Conservation (phyloP, 768 basidiomycete species). For the Fomitopsis pulvina region DNA sequence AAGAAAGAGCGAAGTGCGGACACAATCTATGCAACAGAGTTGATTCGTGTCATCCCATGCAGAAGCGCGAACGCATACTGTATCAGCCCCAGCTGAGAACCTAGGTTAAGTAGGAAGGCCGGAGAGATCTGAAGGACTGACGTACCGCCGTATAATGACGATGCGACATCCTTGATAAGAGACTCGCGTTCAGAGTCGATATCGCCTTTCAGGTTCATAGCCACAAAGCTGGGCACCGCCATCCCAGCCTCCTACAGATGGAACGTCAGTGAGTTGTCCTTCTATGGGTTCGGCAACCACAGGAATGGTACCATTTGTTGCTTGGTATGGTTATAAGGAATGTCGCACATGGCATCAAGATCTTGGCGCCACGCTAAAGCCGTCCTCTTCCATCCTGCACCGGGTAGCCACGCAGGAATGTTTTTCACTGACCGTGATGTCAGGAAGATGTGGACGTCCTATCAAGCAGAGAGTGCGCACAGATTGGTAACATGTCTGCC, state of each 20-base stretch:
- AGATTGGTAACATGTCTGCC: slow-evolving; percentile 24
- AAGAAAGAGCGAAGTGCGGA: slow-evolving; percentile 26
- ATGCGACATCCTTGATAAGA: slow-evolving; percentile 11
- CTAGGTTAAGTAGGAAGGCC: not conserved
- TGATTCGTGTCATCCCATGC: not conserved
- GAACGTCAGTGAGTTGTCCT: not conserved
- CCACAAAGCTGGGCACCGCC: slow-evolving; percentile 14
- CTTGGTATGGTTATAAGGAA: slow-evolving; percentile 28
- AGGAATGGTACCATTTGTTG: slow-evolving; percentile 22
- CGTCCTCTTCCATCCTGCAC: slow-evolving; percentile 27
- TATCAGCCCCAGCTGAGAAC: slow-evolving; percentile 16
- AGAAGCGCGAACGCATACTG: slow-evolving; percentile 3
- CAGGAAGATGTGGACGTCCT: not conserved
- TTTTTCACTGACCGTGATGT: slow-evolving; percentile 22
- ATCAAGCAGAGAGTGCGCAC: slow-evolving; percentile 16
- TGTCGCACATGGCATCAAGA: slow-evolving; percentile 11
- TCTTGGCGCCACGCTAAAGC: slow-evolving; percentile 22
- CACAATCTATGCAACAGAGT: slow-evolving; percentile 18
- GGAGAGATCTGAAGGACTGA: not conserved
- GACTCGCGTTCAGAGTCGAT: slow-evolving; percentile 4
- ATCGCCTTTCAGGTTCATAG: slow-evolving; percentile 11
- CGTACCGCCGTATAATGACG: slow-evolving; percentile 13
- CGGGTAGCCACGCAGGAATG: slow-evolving; percentile 35
- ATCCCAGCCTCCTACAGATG: slow-evolving; percentile 12
- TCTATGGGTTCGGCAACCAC: too few relatives aligned